Percentiles rank a stretch among this genome's conserved stretches.
These are phyloP conservation scores for Ogataea neopini DNA, from an alignment of 805 yeast species.

Conservation along the genomic window DNA sequence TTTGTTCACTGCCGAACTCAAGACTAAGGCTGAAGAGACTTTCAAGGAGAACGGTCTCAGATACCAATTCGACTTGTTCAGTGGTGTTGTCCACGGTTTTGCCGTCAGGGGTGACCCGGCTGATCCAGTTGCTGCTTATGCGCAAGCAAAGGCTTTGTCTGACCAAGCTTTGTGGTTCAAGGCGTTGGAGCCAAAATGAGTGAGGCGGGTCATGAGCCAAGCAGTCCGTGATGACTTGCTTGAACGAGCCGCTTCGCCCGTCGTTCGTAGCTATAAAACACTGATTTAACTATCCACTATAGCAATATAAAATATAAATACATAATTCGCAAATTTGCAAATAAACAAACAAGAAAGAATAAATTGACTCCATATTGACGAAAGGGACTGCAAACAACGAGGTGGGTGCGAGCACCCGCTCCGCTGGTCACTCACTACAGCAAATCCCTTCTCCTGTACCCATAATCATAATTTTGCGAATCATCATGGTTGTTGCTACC, in stretches of 20 bases:
- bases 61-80: constrained; percentile 61
- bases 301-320: constrained; percentile 7
- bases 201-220: too few relatives aligned
- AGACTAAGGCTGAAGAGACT: constrained; percentile 60
- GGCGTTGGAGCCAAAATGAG: constrained; percentile 22
- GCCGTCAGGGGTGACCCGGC: constrained; percentile 74
- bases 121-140: constrained; percentile 54
- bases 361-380: too few relatives aligned
- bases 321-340: not conserved
- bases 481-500: constrained; percentile 1
- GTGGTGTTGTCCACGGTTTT: constrained; percentile 75
- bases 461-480: constrained; percentile 3
- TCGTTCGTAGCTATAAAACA: not conserved
- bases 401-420: too few relatives aligned
- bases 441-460: constrained; percentile 21
- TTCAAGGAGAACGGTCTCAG: constrained; percentile 46
- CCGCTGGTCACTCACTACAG: too few relatives aligned
- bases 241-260: too few relatives aligned
- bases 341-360: not conserved
- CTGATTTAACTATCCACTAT: too few relatives aligned
- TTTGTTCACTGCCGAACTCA: constrained; percentile 62
- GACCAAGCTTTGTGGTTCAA: constrained; percentile 44
- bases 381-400: too few relatives aligned
- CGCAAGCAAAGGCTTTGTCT: constrained; percentile 62
- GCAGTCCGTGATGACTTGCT: too few relatives aligned